Evolutionary conservation across 371 early-diverging fungal species (phyloP).

Genomic region (Syncephalastrum contaminatum): DNA sequence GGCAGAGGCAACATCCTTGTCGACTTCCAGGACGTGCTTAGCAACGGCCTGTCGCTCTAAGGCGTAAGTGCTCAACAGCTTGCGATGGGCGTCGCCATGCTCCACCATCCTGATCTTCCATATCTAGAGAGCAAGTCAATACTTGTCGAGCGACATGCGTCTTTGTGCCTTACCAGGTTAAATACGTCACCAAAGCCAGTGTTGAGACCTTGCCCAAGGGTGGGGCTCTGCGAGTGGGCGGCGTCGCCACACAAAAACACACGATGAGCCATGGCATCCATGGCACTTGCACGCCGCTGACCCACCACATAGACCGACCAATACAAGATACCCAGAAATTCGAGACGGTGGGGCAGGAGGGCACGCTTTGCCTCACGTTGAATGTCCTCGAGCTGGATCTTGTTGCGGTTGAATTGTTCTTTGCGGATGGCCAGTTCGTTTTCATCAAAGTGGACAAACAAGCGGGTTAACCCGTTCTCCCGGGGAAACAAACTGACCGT

Average conservation of each 20-base stretch:
- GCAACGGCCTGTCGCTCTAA: conserved; percentile 40
- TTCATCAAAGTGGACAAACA: conserved; percentile 47
- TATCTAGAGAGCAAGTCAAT: conserved; percentile 20
- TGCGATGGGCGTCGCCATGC: conserved; percentile 20
- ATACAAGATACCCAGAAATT: conserved; percentile 45
- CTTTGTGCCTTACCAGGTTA: conserved; percentile 27
- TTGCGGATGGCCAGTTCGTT: conserved; percentile 35
- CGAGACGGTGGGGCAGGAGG: conserved; percentile 39
- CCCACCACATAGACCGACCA: conserved; percentile 51
- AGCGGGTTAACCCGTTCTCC: conserved; percentile 43
- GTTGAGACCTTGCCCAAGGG: conserved; percentile 44
- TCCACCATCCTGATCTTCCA: conserved; percentile 46
- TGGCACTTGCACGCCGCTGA: conserved; percentile 30
- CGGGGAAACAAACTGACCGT: conserved; percentile 42
- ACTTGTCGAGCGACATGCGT: not conserved
- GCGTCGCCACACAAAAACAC: conserved; percentile 49
- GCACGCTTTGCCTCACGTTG: conserved; percentile 48
- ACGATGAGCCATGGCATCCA: conserved; percentile 30
- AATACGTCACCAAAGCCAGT: conserved; percentile 48
- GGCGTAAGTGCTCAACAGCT: conserved; percentile 27
- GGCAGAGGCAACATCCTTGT: conserved; percentile 39
- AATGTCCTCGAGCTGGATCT: conserved; percentile 48
- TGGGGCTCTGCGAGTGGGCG: conserved; percentile 47
- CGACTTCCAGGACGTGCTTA: conserved; percentile 32
- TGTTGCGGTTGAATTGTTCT: conserved; percentile 45